Base-by-base conservation (phyloP, 768 basidiomycete genomes). In the Rubroboletus satanas region DNA sequence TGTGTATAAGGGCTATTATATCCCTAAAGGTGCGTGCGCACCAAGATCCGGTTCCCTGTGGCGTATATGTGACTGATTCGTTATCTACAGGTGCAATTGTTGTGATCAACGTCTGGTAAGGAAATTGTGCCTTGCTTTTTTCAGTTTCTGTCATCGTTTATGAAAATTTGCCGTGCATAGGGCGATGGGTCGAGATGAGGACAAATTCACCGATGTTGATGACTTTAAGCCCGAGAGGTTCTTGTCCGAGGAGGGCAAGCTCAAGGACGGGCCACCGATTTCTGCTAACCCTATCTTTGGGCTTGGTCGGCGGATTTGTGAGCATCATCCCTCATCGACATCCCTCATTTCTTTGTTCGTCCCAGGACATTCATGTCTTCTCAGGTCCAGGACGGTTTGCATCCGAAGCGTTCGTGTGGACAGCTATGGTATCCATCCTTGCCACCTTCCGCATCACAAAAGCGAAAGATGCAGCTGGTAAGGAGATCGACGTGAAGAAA, bases 1-100 rank as follows among this genome's bases (percentile, higher is more conserved):
- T 23, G 56, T 62, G 18, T 69, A 66, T 21, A 56, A 69, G 12
- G 71, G 66, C 1, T 74, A 75, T 54, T 67, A 67, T 38, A 77
- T 82, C 39, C 79, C 78, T 0, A 74, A 77, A 55, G 76, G 74
- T 52, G 23, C 14, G 48, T 32, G 8, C 11, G 12, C 2, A n/a
- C 10, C 21, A 26, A 33, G 55, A 50, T 56, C 26, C 35, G 26
- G 10, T 1, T 18, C 28, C 14, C 26, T 26, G 10, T 49, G 38
- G 11, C 26, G 33, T 18, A 6, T 18, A 6, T n/a, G 26, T 55
- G 21, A n/a, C 54, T 61, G 18, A 60, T 39, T 46, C 18, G 29
- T 38, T 12, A 17, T 46, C 5, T 28, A 3, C 9, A 69, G 67
- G 67, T 23, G 49, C 75, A 6, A 36, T 73, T 2, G 59, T 75